phyloP scores from a whole-genome alignment of 805 yeast genomes.

The Candida boidinii region DNA sequence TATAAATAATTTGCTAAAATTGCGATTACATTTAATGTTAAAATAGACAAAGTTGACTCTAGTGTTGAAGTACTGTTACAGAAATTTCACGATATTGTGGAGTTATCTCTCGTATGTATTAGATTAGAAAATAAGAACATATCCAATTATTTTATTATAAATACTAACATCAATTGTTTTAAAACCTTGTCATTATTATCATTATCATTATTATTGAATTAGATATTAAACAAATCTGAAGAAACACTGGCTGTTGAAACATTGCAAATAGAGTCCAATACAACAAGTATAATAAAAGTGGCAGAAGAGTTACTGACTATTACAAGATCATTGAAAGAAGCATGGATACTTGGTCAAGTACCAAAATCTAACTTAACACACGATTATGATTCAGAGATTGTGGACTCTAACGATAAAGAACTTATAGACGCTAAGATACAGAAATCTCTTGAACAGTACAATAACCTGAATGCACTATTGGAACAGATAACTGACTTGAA shows the following conservation, averaged over 20 bases:
- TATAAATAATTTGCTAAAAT: not conserved
- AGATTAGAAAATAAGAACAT: not conserved
- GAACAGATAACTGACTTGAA: not conserved
- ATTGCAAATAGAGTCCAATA: constrained; percentile 45
- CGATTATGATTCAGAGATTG: constrained; percentile 4
- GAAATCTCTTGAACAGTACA: not conserved
- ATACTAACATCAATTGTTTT: not conserved
- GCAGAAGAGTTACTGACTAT: constrained; percentile 44
- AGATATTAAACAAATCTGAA: constrained; percentile 22
- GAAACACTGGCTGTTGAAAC: constrained; percentile 41
- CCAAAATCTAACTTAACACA: constrained; percentile 19
- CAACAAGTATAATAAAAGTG: constrained; percentile 39
- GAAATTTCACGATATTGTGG: constrained; percentile 45
- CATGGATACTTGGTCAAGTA: constrained; percentile 50
- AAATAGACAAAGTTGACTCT: constrained; percentile 41
- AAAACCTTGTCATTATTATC: not conserved
- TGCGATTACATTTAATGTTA: not conserved
- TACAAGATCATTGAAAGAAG: constrained; percentile 41
- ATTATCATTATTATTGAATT: no score
- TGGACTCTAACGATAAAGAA: not conserved
- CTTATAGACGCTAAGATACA: not conserved
- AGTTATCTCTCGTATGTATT: constrained; percentile 28
- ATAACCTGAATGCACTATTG: not conserved
- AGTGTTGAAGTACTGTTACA: constrained; percentile 42
- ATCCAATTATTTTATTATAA: not conserved